Evolutionary conservation across 192 early-diverging fungal species (phyloP).

Genomic region (Umbelopsis ramanniana): DNA sequence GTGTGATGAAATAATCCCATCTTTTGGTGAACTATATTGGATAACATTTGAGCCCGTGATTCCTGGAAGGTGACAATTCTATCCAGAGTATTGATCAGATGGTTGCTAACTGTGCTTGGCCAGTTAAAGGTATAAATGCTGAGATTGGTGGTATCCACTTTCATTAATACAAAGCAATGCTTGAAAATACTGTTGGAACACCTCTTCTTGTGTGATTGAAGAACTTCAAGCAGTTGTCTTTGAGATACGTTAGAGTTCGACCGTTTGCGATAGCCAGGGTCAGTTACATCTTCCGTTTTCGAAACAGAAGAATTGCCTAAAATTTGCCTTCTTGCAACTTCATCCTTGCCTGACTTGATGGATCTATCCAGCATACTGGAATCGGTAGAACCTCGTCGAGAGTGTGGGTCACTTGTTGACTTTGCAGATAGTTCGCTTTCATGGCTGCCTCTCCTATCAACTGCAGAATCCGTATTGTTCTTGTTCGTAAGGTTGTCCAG

Average conservation of each 20-base stretch:
- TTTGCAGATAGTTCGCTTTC: constrained; percentile 2
- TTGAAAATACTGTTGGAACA: not conserved
- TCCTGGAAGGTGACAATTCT: constrained; percentile 53
- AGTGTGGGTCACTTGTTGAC: not conserved
- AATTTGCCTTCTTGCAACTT: constrained; percentile 1
- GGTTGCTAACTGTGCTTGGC: constrained; percentile 46
- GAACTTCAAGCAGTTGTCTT: not conserved
- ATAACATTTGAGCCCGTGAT: constrained; percentile 48
- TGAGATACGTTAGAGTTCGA: not conserved
- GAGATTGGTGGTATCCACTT: constrained; percentile 49
- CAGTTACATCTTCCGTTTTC: not conserved
- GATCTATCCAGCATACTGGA: not conserved
- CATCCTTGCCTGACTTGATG: not conserved
- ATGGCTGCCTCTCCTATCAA: constrained; percentile 1
- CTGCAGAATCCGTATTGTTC: not conserved
- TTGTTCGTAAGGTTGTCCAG: not conserved
- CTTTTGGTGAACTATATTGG: constrained; percentile 61
- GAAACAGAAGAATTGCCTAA: not conserved
- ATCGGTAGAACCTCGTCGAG: not conserved
- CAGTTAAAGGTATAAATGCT: constrained; percentile 58
- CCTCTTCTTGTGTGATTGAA: not conserved
- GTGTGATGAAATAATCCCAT: constrained; percentile 64
- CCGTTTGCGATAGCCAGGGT: not conserved
- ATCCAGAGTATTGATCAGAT: constrained; percentile 47
- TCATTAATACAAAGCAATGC: constrained; percentile 56